phyloP scores from a whole-genome alignment of 2,329 filamentous ascomycete species.

The Teratosphaeria nubilosa region DNA sequence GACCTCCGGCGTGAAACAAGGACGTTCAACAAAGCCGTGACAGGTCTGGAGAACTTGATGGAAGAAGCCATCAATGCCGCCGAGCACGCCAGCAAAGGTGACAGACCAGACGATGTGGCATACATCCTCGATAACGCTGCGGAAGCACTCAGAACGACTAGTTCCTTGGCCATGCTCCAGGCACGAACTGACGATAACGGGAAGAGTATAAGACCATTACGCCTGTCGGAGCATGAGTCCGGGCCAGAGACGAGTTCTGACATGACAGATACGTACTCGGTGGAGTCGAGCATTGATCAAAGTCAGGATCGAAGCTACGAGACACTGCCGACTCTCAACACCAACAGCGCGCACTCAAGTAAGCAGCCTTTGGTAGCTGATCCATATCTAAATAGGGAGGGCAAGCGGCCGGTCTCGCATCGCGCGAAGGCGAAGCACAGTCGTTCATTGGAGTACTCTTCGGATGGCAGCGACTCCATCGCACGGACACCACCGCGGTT shows the following conservation, averaged over 20 bases:
- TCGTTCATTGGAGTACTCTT: neutral
- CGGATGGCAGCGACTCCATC: constrained; percentile 11
- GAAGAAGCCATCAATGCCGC: constrained; percentile 31
- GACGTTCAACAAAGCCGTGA: constrained; percentile 24
- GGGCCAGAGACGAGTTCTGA: constrained; percentile 1
- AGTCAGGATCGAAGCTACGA: neutral
- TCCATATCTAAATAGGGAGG: constrained; percentile 3
- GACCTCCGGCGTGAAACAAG: constrained; percentile 4
- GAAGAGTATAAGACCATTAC: neutral
- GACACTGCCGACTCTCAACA: constrained; percentile 12
- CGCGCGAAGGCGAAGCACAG: constrained; percentile 1
- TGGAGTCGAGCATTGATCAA: neutral
- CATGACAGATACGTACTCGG: neutral
- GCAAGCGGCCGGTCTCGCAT: constrained; percentile 1
- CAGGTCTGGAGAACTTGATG: constrained; percentile 33
- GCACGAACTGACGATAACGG: neutral
- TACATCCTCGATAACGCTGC: constrained; percentile 31
- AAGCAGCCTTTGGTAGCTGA: constrained; percentile 9
- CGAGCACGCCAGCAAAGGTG: constrained; percentile 23
- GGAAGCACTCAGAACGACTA: constrained; percentile 25
- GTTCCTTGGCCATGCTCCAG: constrained; percentile 1
- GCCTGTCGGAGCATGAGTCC: neutral
- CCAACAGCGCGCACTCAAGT: constrained; percentile 7
- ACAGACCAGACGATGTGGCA: constrained; percentile 29
- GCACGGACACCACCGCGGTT: constrained; percentile 18